Base-by-base conservation (phyloP, 805 yeast genomes). In the Sugiyamaella smithiae region DNA sequence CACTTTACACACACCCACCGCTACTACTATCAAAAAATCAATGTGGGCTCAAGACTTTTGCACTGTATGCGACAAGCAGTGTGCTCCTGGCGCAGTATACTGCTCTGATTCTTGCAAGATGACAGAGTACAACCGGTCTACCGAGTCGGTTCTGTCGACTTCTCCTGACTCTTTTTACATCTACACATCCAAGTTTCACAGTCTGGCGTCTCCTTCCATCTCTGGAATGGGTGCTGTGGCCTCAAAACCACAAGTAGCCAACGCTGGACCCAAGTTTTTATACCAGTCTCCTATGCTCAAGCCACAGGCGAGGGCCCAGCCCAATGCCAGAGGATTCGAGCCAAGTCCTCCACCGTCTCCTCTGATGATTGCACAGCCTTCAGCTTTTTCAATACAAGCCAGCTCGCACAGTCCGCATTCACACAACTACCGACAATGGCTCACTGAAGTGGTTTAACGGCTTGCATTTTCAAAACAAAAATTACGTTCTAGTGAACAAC, bases 41-140 rank as follows among this genome's bases (percentile, higher is more conserved):
- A 66, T 64, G 65, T 70, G 74, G 75, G 53, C 69, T 54, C 76
- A 73, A 59, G 83, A 79, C 61, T 79, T 67, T 64, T 79, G 84
- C 68, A 69, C 76, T 42, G 81, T 76, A 49, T 79, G 84, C 64
- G 82, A 78, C 57, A 74, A 72, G 57, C 69, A 71, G 53, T 75
- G 78, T 60, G 57, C 71, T 8, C 59, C 63, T 9, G 71, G 70
- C 23, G 57, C 71, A 9, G 72, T 72, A 48, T 75, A 75, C 67
- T 75, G 80, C 65, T 73, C 78, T 5, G 74, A 72, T 33, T 58
- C 58, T 41, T 75, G 80, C 60, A 67, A 69, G 48, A 50, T 52
- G 23, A 46, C 53, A 26, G 74, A 70, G 25, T 26, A 26, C 29
- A 48, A 42, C 45, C 38, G 35, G 38, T 49, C 48, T 2, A 11